phyloP scores from a whole-genome alignment of 1,284 basidiomycete genomes.

The Tylopilus sp. region DNA sequence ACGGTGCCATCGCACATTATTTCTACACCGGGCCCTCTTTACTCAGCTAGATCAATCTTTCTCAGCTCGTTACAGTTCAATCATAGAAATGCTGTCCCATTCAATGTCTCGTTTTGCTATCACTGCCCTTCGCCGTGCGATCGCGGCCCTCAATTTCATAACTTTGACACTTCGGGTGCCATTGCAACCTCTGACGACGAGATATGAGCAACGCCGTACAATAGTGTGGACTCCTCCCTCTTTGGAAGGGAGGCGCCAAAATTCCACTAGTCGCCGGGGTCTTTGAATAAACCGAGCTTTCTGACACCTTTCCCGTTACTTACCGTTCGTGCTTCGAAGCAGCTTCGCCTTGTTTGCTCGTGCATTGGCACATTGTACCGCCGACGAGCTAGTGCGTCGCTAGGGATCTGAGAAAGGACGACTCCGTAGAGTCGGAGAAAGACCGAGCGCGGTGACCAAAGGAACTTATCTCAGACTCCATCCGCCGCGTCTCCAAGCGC shows the following conservation, averaged over 20 bases:
- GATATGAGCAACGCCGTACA: too few species aligned
- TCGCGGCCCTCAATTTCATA: conserved; percentile 52
- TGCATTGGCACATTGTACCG: conserved; percentile 1
- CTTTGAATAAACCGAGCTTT: conserved; percentile 70
- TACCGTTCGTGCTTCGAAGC: conserved; percentile 39
- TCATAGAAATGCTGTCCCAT: too few species aligned
- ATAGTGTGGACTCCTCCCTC: conserved; percentile 55
- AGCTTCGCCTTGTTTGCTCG: conserved; percentile 54
- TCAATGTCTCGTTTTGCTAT: not conserved
- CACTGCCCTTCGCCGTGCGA: conserved; percentile 38
- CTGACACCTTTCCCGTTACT: conserved; percentile 42
- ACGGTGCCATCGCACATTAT: too few species aligned
- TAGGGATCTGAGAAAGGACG: conserved; percentile 5
- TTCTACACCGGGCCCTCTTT: too few species aligned
- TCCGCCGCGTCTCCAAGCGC: conserved; percentile 71
- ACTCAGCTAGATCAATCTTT: too few species aligned
- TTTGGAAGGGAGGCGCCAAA: conserved; percentile 80
- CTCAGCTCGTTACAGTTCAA: too few species aligned
- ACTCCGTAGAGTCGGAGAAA: not conserved
- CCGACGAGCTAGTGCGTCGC: not conserved
- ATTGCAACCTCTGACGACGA: too few species aligned
- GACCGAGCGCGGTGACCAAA: conserved; percentile 53
- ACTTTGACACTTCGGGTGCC: conserved; percentile 51
- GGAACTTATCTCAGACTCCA: conserved; percentile 87
- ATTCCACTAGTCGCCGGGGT: conserved; percentile 69